Evolutionary conservation across 176 grass and related monocot species (phyloP), one percentile per base, ranked within the genome.

Genomic region (Echinochloa phyllopogon): DNA sequence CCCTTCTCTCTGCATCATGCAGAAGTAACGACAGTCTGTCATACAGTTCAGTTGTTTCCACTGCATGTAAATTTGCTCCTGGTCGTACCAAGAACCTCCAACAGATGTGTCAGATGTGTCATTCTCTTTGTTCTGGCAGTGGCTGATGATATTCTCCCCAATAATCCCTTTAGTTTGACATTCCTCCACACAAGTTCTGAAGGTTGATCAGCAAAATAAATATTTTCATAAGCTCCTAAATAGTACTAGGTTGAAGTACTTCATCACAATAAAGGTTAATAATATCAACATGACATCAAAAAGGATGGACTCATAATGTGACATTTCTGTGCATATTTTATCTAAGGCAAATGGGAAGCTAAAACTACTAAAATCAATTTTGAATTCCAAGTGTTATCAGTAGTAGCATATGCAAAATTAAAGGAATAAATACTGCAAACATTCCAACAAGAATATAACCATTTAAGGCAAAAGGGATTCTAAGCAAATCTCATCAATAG

Each of bases 21-120:
- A 98, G 72, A 95, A 84, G 85, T 95, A 98, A 18, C 85, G 85
- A 66, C 96, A 98, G 77, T 98, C 91, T 44, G 70, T 86, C 82
- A 39, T 92, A 85, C 96, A 95, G 51, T 87, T 90, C 47, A 98
- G 67, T 77, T 95, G 85, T 75, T 93, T 98, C 93, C 91, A 98
- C 65, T 95, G 89, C 62, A 84, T 49, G 81, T 91, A 94, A 61
- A 97, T 69, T 39, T 92, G 81, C 56, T 92, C 93, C 80, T 91
- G 85, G 15, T 60, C 60, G 38, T 91, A 93, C 95, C 95, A 98
- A 63, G 75, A 84, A 86, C 68, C 82, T 65, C 75, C 83, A 49
- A 53, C 24, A 74, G 89, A 65, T 61, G 62, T 84, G 60, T 83
- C 24, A 74, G 89, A 65, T 61, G 62, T 84, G 60, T 83, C 80